A percentile compares a stretch with the other conserved stretches of the same genome.
Evolutionary conservation across 2,329 filamentous ascomycete species (phyloP).

Genomic region (Ceratocystis variospora): DNA sequence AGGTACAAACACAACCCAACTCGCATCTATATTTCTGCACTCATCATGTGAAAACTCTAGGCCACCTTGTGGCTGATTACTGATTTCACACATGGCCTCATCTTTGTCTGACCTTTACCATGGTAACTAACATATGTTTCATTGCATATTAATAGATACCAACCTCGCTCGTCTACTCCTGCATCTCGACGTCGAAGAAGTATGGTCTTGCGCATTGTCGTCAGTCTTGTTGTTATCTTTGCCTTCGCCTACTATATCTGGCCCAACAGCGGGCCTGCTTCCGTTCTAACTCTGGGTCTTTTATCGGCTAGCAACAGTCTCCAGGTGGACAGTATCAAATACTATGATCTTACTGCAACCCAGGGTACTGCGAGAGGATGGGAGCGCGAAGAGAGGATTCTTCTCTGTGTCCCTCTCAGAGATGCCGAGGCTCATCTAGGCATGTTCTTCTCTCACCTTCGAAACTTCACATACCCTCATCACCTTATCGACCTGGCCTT

Average conservation of each 20-base stretch:
- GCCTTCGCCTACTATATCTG: constrained; percentile 65
- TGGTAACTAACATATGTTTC: constrained; percentile 2
- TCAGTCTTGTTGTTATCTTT: constrained; percentile 43
- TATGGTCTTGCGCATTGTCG: constrained; percentile 53
- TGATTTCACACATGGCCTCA: neutral
- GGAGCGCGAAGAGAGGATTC: constrained; percentile 89
- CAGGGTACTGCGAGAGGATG: constrained; percentile 85
- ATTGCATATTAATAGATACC: constrained; percentile 48
- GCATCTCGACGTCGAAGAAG: constrained; percentile 59
- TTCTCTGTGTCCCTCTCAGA: constrained; percentile 84
- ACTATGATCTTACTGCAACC: constrained; percentile 87
- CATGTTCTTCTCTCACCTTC: constrained; percentile 98
- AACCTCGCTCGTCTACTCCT: constrained; percentile 62
- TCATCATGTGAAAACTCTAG: neutral
- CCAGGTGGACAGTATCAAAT: constrained; percentile 86
- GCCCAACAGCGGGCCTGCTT: constrained; percentile 44
- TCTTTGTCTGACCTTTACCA: neutral
- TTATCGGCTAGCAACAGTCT: constrained; percentile 53
- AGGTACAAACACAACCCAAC: constrained; percentile 42
- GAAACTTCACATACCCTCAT: constrained; percentile 94
- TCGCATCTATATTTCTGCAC: neutral
- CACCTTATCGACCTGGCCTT: constrained; percentile 94
- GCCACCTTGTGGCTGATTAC: constrained; percentile 8
- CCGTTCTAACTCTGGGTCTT: constrained; percentile 53
- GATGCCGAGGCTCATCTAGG: constrained; percentile 83